Evolutionary conservation across 139 green algal species (phyloP), one percentile per base, ranked within the genome.

Genomic region (Micractinium conductrix): DNA sequence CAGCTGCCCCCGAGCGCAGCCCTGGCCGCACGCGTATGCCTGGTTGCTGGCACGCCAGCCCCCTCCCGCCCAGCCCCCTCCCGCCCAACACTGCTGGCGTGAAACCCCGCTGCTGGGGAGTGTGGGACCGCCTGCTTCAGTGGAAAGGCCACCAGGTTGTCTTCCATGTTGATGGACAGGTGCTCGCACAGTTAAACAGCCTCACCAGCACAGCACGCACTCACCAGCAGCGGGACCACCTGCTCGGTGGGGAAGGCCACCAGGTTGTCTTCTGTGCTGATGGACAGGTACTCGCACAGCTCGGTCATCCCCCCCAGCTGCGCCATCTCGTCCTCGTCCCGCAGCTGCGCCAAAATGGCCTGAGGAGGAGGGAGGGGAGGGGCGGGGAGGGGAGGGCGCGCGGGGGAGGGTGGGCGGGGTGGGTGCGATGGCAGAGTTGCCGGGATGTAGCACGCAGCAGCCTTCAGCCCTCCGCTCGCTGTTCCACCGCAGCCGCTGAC

Each of bases 161-260:
- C 96, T 79, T 99, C 96, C 5, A 89, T 95, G 33, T 91, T 93
- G 63, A 99, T 96, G 14, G 94, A 95, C 78, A 99, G 90, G 58
- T 98, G 79, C 86, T 99, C 96, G 79, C 94, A 98, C 45, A 99
- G 95, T 87, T 98, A n/a, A n/a, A n/a, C n/a, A n/a, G n/a, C n/a
- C n/a, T n/a, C n/a, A n/a, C n/a, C n/a, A n/a, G n/a, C n/a, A n/a
- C n/a, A n/a, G n/a, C n/a, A n/a, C n/a, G n/a, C n/a, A 30, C 73
- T 76, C 83, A 99, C 95, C 89, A 99, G 91, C 67, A 96, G 67
- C 30, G 96, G 96, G 65, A 98, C 93, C 28, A 97, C 92, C 62
- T 92, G 85, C 69, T 99, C 96, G 1, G 95, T 84, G 22, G 95
- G 94, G 73, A 99, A 96, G 1, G 90, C 88, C 37, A 81, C 87